A percentile compares a stretch with the other conserved stretches of the same genome.
Evolutionary conservation across 768 basidiomycete genomes (phyloP).

Genomic region (Tulasnella sp.): DNA sequence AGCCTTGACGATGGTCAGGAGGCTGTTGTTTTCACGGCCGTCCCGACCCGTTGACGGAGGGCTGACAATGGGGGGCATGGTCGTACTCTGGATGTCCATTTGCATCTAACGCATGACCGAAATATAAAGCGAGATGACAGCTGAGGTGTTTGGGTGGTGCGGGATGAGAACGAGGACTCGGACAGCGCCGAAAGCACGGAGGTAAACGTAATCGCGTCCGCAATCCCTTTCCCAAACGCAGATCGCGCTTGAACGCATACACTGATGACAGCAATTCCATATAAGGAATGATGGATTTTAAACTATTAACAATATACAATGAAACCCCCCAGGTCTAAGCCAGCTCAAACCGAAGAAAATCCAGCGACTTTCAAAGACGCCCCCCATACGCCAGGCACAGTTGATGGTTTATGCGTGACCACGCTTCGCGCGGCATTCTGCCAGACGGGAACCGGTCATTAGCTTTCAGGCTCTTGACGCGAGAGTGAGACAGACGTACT

Average conservation of each 20-base stretch:
- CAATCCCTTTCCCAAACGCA: not conserved
- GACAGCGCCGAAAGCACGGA: not conserved
- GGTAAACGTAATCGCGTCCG: not conserved
- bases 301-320: not conserved
- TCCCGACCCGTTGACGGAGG: constrained; percentile 1
- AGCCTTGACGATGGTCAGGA: constrained; percentile 87
- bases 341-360: not conserved
- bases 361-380: not conserved
- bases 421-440: not conserved
- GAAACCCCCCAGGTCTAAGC: not conserved
- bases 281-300: not conserved
- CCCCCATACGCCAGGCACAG: not conserved
- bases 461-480: not conserved
- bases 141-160: not conserved
- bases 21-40: constrained; percentile 12
- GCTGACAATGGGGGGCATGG: not conserved
- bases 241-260: not conserved
- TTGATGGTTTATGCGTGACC: not conserved
- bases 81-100: not conserved
- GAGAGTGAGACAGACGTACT: not conserved
- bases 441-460: not conserved
- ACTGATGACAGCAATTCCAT: not conserved
- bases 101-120: constrained; percentile 4
- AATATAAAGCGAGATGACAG: not conserved
- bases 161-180: not conserved